These are phyloP conservation scores for Ophiostoma australiae DNA, from an alignment of 2,329 filamentous ascomycete genomes.

Conservation along the genomic window DNA sequence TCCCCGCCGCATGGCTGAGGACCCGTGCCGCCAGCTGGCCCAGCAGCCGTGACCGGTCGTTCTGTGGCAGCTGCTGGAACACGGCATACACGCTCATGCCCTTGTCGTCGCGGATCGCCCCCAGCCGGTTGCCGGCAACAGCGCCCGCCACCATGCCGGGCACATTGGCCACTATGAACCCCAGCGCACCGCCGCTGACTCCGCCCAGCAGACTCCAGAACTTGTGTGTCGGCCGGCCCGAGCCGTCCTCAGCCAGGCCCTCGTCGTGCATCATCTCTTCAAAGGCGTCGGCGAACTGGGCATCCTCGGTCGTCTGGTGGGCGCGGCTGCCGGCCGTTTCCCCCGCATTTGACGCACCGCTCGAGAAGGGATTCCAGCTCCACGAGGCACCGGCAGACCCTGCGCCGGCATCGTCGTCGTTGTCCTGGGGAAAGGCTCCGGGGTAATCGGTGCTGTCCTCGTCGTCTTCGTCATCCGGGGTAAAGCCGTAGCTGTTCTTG, in stretches of 20 bases:
- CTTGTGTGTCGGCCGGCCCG: constrained; percentile 56
- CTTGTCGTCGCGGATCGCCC: constrained; percentile 79
- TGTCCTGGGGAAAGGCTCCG: constrained; percentile 22
- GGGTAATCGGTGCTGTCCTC: constrained; percentile 40
- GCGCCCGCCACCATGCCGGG: constrained; percentile 84
- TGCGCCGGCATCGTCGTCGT: constrained; percentile 35
- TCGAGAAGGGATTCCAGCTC: constrained; percentile 62
- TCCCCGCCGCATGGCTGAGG: constrained; percentile 70
- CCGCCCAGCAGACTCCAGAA: constrained; percentile 89
- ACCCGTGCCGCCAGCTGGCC: constrained; percentile 81
- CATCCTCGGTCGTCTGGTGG: constrained; percentile 54
- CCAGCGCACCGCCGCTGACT: constrained; percentile 79
- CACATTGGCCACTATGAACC: constrained; percentile 92
- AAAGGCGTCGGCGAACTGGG: constrained; percentile 84
- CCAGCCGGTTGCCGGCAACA: constrained; percentile 87
- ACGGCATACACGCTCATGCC: constrained; percentile 95
- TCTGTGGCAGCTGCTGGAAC: constrained; percentile 80
- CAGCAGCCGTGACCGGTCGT: constrained; percentile 73
- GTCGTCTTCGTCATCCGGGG: constrained; percentile 35
- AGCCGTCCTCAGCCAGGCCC: constrained; percentile 68
- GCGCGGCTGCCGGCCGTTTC: constrained; percentile 23
- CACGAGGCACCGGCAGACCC: constrained; percentile 54
- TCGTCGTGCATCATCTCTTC: constrained; percentile 87
- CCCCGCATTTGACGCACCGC: constrained; percentile 31
- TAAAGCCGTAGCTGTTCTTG: constrained; percentile 18